Percentiles rank a stretch among this genome's conserved stretches.
Evolutionary conservation across 2,329 filamentous ascomycete genomes (phyloP).

Genomic region (Leptographium radiaticola): DNA sequence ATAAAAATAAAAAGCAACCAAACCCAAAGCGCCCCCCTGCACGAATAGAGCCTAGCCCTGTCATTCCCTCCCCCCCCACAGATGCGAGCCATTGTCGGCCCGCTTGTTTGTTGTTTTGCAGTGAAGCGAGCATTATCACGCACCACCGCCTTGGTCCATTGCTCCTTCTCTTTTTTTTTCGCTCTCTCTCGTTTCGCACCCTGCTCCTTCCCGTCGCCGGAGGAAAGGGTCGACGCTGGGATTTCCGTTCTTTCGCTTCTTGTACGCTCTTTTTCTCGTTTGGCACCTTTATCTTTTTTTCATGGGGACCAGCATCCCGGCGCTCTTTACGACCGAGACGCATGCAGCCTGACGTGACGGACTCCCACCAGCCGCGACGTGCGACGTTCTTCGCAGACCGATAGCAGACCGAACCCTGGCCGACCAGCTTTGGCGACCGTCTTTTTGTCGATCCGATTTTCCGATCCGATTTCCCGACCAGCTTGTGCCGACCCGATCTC

Average conservation of each 20-base stretch:
- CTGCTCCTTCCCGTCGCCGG: background rate
- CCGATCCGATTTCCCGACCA: no score
- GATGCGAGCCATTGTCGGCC: background rate
- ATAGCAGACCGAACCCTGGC: no score
- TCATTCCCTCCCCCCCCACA: background rate
- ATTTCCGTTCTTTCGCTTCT: background rate
- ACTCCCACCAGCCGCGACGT: no score
- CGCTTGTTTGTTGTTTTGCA: background rate
- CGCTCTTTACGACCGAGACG: no score
- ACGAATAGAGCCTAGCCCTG: background rate
- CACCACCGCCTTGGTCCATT: background rate
- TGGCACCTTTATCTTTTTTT: background rate
- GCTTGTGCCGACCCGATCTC: no score
- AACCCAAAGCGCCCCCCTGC: background rate
- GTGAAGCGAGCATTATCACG: background rate
- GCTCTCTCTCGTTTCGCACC: background rate
- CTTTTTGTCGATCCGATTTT: no score
- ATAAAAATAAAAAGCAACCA: background rate
- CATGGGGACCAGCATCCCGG: no score
- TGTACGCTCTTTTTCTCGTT: background rate
- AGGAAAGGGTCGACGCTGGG: background rate
- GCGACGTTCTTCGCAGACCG: no score
- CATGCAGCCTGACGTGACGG: no score
- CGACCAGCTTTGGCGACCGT: no score
- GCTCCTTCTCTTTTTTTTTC: background rate